Evolutionary conservation across 2,329 filamentous ascomycete species (phyloP), one percentile per base, ranked within the genome.

Genomic region (Trichoderma aggressivum): DNA sequence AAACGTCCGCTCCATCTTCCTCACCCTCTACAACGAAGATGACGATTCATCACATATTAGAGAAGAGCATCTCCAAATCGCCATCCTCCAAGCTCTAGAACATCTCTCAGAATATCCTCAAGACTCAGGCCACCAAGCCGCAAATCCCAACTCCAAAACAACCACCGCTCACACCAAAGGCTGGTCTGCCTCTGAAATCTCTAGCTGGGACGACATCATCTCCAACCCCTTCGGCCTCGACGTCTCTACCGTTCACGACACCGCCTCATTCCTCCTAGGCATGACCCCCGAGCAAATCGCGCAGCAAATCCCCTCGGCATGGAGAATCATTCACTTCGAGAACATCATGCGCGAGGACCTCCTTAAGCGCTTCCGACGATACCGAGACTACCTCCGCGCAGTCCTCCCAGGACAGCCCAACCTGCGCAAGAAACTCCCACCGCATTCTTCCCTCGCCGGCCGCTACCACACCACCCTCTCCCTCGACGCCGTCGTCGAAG

Each of bases 271-370:
- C 4, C 58, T 76, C 16, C 74, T 82, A 16, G 75, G 75, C 11
- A 76, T 76, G 72, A 77, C 80, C 5, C 78, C 79, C 3, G 73
- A 78, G 43, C 72, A 81, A 30, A 79, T 82, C 30, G 78, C 77
- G n/a, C 73, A 73, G 16, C 70, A 70, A 7, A 77, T 83, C 30
- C 78, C 80, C 5, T 12, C 73, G 4, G 10, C 72, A 5, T 80
- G 80, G 71, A 78, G 82, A 7, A 77, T 82, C 47, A 75, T 83
- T 7, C 81, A 84, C 56, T 76, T 83, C 11, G 81, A 84, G 71
- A 80, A 80, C 39, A 76, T 84, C 7, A 66, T 83, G 34, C 79
- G 81, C 11, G 71, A 72, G 2, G 77, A 81, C 32, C 75, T 83
- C 4, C 74, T 79, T 7, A 32, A 56, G 0, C 76, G 75, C 8